phyloP scores from a whole-genome alignment of 2,329 filamentous ascomycete genomes.

The Mollisia scopiformis region DNA sequence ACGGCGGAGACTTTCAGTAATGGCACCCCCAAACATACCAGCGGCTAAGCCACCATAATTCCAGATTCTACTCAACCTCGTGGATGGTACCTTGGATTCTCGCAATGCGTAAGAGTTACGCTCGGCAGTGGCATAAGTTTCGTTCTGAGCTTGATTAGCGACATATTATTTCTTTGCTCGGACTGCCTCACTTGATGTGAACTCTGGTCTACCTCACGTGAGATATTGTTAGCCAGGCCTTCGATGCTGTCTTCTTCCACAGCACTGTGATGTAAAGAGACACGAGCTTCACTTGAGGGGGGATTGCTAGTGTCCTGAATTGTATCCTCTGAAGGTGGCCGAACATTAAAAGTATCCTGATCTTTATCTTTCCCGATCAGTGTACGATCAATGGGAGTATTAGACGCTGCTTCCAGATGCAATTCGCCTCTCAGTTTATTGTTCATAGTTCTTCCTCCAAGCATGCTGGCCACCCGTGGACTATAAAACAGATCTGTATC shows the following conservation, averaged over 20 bases:
- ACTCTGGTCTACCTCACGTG: conserved; percentile 42
- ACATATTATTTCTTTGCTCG: conserved; percentile 17
- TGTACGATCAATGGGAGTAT: conserved; percentile 39
- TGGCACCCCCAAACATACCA: conserved; percentile 92
- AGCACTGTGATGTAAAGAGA: not conserved
- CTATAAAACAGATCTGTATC: conserved; percentile 66
- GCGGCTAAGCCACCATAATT: conserved; percentile 93
- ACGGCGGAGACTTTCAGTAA: conserved; percentile 82
- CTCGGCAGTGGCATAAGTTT: conserved; percentile 28
- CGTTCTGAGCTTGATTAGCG: conserved; percentile 42
- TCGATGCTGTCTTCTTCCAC: conserved; percentile 43
- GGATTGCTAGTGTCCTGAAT: too few relatives aligned
- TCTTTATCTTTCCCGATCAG: conserved; percentile 36
- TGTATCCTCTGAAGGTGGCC: conserved; percentile 13
- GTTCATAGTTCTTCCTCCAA: conserved; percentile 48
- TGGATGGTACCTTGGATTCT: conserved; percentile 89
- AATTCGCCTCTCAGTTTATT: conserved; percentile 24
- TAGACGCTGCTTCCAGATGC: conserved; percentile 37
- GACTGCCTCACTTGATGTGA: conserved; percentile 28
- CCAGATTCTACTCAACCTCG: conserved; percentile 85
- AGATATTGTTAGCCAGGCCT: conserved; percentile 48
- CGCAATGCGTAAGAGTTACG: conserved; percentile 66
- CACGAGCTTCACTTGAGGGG: not conserved
- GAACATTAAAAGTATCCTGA: conserved; percentile 39
- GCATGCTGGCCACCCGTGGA: conserved; percentile 56